Base-by-base conservation (phyloP, 352 stramenopile genomes). In the Phytophthora hibernalis region DNA sequence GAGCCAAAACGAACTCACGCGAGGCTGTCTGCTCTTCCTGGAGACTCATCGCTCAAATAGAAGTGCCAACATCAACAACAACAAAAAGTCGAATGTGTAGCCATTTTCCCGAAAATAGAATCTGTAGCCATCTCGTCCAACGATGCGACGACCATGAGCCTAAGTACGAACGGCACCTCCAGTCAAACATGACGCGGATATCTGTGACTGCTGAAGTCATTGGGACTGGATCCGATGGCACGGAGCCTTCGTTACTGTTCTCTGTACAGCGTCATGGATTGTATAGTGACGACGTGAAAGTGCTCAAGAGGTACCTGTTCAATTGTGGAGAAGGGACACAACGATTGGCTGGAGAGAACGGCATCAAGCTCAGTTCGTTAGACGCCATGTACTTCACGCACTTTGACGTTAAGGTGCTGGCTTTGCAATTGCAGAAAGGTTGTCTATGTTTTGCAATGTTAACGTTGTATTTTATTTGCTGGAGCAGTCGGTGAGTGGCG, bases 261-360 rank as follows among this genome's bases (percentile, higher is more conserved):
- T 79, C 78, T 1, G 76, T 90, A n/a, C 76, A 87, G 47, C 78
- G 79, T n/a, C 80, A 85, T 21, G 82, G 78, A 26, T 51, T 88
- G 11, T 91, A 90, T 72, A 91, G 84, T 60, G 54, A 70, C 47
- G 84, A 92, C 45, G 65, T 77, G 28, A 86, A 72, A 47, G 64
- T 90, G 60, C 61, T 91, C 16, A 76, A 85, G 65, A 71, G 79
- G 21, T 90, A 91, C 28, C 47, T 92, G 11, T 91, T 92, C 64
- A 91, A 92, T 54, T 92, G 82, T 50, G 82, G 82, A 38, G 82
- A 91, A 66, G 80, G 82, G 20, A 90, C 82, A 5, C 82, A 91
- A 44, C 79, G 82, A 3, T 72, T 92, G 8, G 87, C 80, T 16
- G 80, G 82, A 26, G 84, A 92, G 57, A 90, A 89, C 62, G 72